A percentile compares a stretch with the other conserved stretches of the same genome.
Conservation (phyloP, 2,329 filamentous ascomycete genomes). For the Penicillium sp. region DNA sequence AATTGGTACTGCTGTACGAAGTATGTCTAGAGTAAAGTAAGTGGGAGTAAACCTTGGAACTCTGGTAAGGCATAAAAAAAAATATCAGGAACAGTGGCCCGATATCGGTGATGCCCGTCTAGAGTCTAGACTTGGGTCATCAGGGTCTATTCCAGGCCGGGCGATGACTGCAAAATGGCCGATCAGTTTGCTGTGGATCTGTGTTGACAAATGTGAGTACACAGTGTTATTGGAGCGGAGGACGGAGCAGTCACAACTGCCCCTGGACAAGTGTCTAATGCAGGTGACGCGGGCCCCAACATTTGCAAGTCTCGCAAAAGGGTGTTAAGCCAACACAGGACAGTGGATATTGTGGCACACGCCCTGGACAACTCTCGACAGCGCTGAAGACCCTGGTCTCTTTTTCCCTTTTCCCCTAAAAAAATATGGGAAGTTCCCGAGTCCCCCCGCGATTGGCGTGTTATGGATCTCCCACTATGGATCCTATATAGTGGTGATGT, state of each 20-base stretch:
- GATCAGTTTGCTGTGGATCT: not conserved
- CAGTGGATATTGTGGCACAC: not conserved
- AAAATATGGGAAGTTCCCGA: too few relatives aligned
- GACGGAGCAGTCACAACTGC: not conserved
- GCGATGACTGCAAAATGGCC: not conserved
- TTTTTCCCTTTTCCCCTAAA: not conserved
- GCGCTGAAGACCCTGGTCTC: not conserved
- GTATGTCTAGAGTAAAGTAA: not conserved
- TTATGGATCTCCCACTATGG: too few relatives aligned
- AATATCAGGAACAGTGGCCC: not conserved
- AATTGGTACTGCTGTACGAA: not conserved
- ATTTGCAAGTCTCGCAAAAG: not conserved
- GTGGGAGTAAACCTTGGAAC: not conserved
- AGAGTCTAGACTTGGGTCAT: not conserved
- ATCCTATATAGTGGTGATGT: too few relatives aligned
- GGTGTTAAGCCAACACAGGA: too few relatives aligned
- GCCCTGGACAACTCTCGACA: too few relatives aligned
- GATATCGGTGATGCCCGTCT: not conserved
- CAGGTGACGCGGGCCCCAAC: slow-evolving; percentile 17
- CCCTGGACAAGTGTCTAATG: not conserved
- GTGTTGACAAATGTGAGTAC: not conserved
- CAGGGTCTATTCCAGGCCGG: not conserved
- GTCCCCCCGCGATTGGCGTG: too few relatives aligned
- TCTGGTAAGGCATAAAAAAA: not conserved
- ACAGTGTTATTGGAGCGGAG: too few relatives aligned